These are phyloP conservation scores for Fusarium sublunatum DNA, from an alignment of 2,329 filamentous ascomycete genomes.

Conservation along the genomic window DNA sequence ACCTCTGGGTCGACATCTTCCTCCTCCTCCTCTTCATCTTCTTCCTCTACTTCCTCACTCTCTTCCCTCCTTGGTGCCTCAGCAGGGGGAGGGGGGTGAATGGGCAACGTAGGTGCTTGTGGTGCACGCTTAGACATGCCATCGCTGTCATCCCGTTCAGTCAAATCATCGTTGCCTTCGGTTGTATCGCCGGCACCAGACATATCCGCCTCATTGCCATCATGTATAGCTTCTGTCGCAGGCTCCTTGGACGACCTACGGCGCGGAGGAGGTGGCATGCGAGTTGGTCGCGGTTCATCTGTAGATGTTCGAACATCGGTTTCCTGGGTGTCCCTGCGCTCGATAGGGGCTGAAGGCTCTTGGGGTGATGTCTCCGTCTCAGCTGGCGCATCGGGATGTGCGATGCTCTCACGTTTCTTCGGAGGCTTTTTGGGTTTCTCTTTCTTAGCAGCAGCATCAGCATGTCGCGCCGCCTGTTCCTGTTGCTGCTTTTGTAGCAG, in stretches of 20 bases:
- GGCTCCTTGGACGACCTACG: constrained; percentile 64
- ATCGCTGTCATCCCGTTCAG: constrained; percentile 80
- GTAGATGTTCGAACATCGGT: constrained; percentile 61
- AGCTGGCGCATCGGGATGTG: constrained; percentile 47
- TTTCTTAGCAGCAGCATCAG: constrained; percentile 81
- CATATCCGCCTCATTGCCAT: constrained; percentile 74
- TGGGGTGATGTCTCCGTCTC: constrained; percentile 48
- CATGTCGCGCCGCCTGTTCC: constrained; percentile 86
- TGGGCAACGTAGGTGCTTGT: constrained; percentile 53
- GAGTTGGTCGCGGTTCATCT: constrained; percentile 55
- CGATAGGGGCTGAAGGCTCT: constrained; percentile 49
- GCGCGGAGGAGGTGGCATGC: constrained; percentile 58
- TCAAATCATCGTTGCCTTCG: constrained; percentile 69
- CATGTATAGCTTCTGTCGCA: constrained; percentile 58
- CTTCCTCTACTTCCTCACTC: constrained; percentile 70
- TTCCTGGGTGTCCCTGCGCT: constrained; percentile 62
- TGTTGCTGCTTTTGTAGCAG: constrained; percentile 92
- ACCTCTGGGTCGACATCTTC: constrained; percentile 90
- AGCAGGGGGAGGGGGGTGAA: constrained; percentile 38
- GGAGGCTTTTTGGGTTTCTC: constrained; percentile 84
- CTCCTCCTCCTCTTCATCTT: constrained; percentile 79
- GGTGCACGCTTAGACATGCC: constrained; percentile 60
- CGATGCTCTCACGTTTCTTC: constrained; percentile 71
- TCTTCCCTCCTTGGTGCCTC: constrained; percentile 56
- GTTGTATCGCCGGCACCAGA: constrained; percentile 73